Evolutionary conservation across 495 filamentous ascomycete genomes (phyloP), one percentile per base, ranked within the genome.

Genomic region (Xanthoparmelia taractica): DNA sequence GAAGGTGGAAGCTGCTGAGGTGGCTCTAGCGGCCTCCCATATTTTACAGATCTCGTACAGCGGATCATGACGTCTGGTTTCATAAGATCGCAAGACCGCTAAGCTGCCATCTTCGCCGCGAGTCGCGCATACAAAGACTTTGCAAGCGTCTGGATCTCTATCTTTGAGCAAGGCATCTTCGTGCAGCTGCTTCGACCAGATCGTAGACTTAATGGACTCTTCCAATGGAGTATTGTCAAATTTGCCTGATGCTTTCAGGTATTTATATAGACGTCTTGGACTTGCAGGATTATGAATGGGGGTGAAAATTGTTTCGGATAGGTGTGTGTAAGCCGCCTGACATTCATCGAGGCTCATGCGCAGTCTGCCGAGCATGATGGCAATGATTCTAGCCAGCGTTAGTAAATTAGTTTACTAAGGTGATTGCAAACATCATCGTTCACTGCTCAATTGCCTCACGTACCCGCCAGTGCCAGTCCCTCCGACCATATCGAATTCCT

Each of bases 21-120:
- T 80, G 6, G 79, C 79, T 23, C 75, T 65, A 0, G 73, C 78
- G 12, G 79, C 78, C 64, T 80, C 69, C 33, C 71, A 75, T 12
- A 78, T 74, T 8, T 72, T 75, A 1, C 72, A 63, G 31, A 34
- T n/a, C 40, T 65, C 43, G 27, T 69, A 33, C 2, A 58, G 12
- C 58, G 61, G 7, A 58, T 68, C 52, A 27, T 60, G 40, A 20
- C 58, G 58, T 50, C 63, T 34, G 31, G 62, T 62, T 7, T 33
- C 58, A 58, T 80, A 81, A 58, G 73, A 77, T 63, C 78, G 69
- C 8, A 81, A 65, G 47, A 58, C 33, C 8, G 52, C 57, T 18
- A 45, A n/a, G 31, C 63, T 66, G 0, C 69, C 40, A 0, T 74
- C 77, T 2, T 78, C 71, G 29, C 71, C 71, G 0, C 69, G 63